These are phyloP conservation scores for Nakaseomyces glabratus DNA, from an alignment of 1,139 yeast species.

Conservation along the genomic window DNA sequence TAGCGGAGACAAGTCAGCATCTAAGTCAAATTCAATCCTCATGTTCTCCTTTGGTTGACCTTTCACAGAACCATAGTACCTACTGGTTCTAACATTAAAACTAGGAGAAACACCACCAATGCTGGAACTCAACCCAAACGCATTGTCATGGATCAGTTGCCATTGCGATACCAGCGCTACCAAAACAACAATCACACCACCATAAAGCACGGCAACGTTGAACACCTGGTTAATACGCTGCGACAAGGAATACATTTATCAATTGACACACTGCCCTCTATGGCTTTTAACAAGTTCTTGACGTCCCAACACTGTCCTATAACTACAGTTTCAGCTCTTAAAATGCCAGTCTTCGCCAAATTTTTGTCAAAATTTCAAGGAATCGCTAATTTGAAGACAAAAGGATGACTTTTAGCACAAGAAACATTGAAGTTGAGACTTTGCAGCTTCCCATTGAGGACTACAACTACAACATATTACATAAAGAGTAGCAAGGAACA, in stretches of 20 bases:
- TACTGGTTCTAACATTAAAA: slow-evolving; percentile 48
- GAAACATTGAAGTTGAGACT: too few relatives aligned
- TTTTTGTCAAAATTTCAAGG: too few relatives aligned
- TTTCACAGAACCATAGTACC: slow-evolving; percentile 62
- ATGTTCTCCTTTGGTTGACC: slow-evolving; percentile 76
- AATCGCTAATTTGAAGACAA: too few relatives aligned
- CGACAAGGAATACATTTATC: slow-evolving; percentile 37
- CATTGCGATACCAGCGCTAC: slow-evolving; percentile 41
- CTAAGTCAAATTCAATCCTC: slow-evolving; percentile 61
- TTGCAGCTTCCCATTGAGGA: too few relatives aligned
- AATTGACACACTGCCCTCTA: too few relatives aligned
- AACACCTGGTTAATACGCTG: slow-evolving; percentile 46
- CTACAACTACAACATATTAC: too few relatives aligned
- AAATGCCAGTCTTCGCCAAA: too few relatives aligned
- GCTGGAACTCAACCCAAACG: slow-evolving; percentile 38
- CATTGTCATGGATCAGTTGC: slow-evolving; percentile 42
- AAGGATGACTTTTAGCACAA: too few relatives aligned
- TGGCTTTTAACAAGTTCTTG: too few relatives aligned
- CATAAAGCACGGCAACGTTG: slow-evolving; percentile 49
- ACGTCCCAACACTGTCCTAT: too few relatives aligned
- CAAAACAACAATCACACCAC: slow-evolving; percentile 39
- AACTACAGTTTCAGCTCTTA: too few relatives aligned
- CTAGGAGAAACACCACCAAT: slow-evolving; percentile 35
- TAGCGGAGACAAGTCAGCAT: slow-evolving; percentile 57
- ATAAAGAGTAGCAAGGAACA: too few relatives aligned